Conservation (phyloP, 257 asterid species). For the Fraxinus cuspidata region DNA sequence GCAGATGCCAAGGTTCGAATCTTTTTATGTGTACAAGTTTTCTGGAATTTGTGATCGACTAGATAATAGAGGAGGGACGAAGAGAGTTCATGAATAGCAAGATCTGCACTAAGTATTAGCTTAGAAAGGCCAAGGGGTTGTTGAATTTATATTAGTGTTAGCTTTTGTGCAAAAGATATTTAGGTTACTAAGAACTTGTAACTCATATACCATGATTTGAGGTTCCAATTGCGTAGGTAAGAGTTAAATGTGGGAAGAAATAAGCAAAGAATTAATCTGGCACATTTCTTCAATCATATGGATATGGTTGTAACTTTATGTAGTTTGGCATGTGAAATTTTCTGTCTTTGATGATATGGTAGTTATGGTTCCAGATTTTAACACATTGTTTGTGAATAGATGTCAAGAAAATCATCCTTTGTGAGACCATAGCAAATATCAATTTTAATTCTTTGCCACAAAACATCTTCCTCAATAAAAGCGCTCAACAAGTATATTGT, state of each 20-base stretch:
- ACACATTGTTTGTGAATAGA: not conserved
- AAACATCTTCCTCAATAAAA: not conserved
- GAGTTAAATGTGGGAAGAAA: not conserved
- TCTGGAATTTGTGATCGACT: not conserved
- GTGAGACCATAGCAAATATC: not conserved
- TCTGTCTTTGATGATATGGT: not conserved
- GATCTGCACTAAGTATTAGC: not conserved
- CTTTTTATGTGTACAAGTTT: conserved; percentile 3
- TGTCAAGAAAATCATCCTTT: not conserved
- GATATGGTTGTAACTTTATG: too few species aligned
- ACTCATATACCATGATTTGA: not conserved
- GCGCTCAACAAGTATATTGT: not conserved
- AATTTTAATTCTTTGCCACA: not conserved
- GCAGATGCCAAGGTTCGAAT: conserved; percentile 39
- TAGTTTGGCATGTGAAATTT: too few species aligned
- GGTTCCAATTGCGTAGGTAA: not conserved
- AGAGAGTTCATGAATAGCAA: not conserved
- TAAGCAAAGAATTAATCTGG: too few species aligned
- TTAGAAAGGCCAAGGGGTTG: not conserved
- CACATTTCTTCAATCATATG: too few species aligned
- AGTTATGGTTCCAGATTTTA: not conserved
- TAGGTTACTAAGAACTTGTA: not conserved
- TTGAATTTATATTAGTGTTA: not conserved
- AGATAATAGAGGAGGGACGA: not conserved
- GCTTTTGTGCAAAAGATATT: not conserved